phyloP scores from a whole-genome alignment of 208 protist species.

The Acanthamoeba healyi region DNA sequence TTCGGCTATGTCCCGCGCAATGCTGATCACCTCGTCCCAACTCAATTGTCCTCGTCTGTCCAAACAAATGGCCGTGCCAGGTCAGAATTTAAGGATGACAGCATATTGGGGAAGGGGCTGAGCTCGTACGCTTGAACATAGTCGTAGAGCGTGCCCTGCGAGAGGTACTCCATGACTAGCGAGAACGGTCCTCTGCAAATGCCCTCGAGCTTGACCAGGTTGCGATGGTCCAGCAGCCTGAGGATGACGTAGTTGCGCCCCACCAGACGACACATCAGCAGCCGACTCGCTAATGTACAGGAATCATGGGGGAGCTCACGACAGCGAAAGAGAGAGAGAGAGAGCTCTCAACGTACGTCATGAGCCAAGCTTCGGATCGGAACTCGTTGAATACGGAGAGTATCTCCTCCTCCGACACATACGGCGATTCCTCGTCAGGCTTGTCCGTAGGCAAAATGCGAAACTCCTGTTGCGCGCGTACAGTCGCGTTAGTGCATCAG shows the following conservation, averaged over 20 bases:
- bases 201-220: conserved; percentile 48
- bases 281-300: background rate
- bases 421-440: background rate
- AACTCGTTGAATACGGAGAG: conserved; percentile 63
- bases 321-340: too few relatives aligned
- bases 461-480: conserved; percentile 15
- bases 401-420: conserved; percentile 46
- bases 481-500: background rate
- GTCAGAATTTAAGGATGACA: background rate
- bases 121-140: conserved; percentile 5
- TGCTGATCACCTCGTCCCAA: conserved; percentile 26
- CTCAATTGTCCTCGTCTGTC: background rate
- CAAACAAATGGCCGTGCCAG: background rate
- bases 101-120: background rate
- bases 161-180: conserved; percentile 49
- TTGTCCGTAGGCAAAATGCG: background rate
- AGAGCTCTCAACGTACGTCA: conserved; percentile 72
- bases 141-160: conserved; percentile 67
- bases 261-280: background rate
- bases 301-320: background rate
- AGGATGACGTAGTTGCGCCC: background rate
- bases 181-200: conserved; percentile 43
- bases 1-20: conserved; percentile 35
- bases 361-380: conserved; percentile 61
- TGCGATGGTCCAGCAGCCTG: conserved; percentile 47